Evolutionary conservation across 1,284 basidiomycete genomes (phyloP), one percentile per base, ranked within the genome.

Genomic region (Afroboletus lepidellus): DNA sequence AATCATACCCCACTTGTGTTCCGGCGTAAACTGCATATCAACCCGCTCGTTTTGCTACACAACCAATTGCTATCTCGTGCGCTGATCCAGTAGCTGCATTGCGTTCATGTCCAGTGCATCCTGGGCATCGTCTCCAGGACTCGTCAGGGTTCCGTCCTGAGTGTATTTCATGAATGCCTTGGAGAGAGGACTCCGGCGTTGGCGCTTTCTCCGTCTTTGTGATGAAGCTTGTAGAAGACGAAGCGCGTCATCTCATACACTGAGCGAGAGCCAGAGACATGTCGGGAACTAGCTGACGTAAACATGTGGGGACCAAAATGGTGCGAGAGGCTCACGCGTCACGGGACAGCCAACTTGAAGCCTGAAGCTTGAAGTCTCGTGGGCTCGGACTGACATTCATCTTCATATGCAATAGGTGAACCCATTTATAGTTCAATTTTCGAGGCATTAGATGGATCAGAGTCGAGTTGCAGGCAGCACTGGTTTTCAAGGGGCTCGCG

Each of bases 31-130:
- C 27, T 81, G 81, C 65, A 88, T 74, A 45, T 77, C 67, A 18
- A 67, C 71, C 21, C 64, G 66, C 13, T 69, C 66, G 34, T 80
- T 72, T 58, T 93, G 83, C 86, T 92, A 98, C 5, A 98, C 83
- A 6, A 98, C 95, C 81, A 94, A 86, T 74, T 99, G 97, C 97
- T 85, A 65, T 98, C 95, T 21, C 95, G 78, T 2, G 94, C 90
- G 56, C 90, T 92, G 66, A 98, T 94, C 97, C 96, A 99, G 72
- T 99, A 99, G 66, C 90, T 94, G 75, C 96, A 98, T 63, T 94
- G 87, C 90, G 63, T 95, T 98, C 49, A 50, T 87, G 54, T 94
- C 87, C 51, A 98, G 76, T 0, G 96, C 94, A 43, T 88, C 87
- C 63, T 81, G 81, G 1, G 95, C 93, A 48, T 89, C 87, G 43